phyloP scores from a whole-genome alignment of 1,139 yeast species.

The Zygosaccharomyces pseudobailii region DNA sequence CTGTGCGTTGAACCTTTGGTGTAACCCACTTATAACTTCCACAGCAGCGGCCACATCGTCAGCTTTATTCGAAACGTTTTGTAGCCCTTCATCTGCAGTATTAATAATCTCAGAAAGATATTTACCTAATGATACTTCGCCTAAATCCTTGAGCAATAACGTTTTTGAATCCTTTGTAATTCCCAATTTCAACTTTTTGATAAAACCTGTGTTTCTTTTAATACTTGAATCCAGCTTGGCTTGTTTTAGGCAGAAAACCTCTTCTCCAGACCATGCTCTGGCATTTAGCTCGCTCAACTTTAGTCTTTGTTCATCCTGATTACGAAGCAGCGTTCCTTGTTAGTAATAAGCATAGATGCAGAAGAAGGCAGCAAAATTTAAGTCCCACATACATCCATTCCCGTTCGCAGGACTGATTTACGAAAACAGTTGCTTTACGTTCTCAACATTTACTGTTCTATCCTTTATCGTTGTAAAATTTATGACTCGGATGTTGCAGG shows the following conservation, averaged over 20 bases:
- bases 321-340: constrained; percentile 1
- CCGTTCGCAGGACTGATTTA: not conserved
- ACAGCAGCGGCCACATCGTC: constrained; percentile 62
- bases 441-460: not conserved
- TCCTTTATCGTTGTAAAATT: not conserved
- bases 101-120: constrained; percentile 68
- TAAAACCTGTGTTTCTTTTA: constrained; percentile 79
- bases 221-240: constrained; percentile 64
- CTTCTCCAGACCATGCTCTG: constrained; percentile 52
- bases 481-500: not conserved
- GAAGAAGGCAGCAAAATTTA: not conserved
- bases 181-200: constrained; percentile 60
- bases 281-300: constrained; percentile 43
- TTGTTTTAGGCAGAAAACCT: constrained; percentile 26
- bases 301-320: constrained; percentile 34
- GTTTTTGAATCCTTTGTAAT: constrained; percentile 46
- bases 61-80: constrained; percentile 45
- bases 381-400: constrained; percentile 12
- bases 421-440: not conserved
- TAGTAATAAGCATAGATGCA: not conserved
- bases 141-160: constrained; percentile 55
- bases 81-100: constrained; percentile 60
- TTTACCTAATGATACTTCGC: constrained; percentile 62
- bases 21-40: constrained; percentile 67
- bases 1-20: constrained; percentile 58